Base-by-base conservation (phyloP, 2,329 filamentous ascomycete species). In the Thielaviopsis populi region DNA sequence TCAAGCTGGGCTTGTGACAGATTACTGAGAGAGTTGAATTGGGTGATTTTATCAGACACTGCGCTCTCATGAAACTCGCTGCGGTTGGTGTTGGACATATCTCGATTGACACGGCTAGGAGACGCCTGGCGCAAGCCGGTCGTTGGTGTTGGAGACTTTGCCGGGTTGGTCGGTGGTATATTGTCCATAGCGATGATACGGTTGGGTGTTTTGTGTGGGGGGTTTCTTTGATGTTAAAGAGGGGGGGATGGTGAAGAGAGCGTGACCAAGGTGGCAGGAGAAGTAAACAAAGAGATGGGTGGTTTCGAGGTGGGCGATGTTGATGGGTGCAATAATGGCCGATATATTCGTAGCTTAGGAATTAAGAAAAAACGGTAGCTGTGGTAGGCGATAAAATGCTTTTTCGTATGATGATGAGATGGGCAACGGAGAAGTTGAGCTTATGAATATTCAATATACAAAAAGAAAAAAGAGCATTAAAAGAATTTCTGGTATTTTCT, bases 1-100 rank as follows among this genome's bases (percentile, higher is more conserved):
- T 86, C 83, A 62, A 84, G 75, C 59, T 83, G 79, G 1, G 24
- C 37, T 69, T 83, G 84, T 41, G 80, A 80, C 72, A 81, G 77
- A 68, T 78, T 74, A 65, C 85, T 80, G 42, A 89, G 77, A 65
- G 78, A 81, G 75, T 89, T 88, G 73, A 89, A 89, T 73, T 88
- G 86, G 70, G 82, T 84, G 67, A 88, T 86, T 70, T 84, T 83
- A 66, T 86, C 82, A 69, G 84, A 78, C 5, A 88, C 83, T 24
- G 82, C 82, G 69, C 81, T 83, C 66, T 83, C 81, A 67, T 82
- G 78, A 17, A 73, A 74, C 64, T 74, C 75, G 70, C 66, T 70
- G 67, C 71, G 73, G 54, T 69, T 69, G 46, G 75, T 70, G 30
- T 73, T 70, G 68, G 76, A 72, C 63, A 75, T 68, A 63, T 73